These are phyloP conservation scores for Graphiopsis chlorocephala DNA, from an alignment of 2,329 filamentous ascomycete genomes.

Conservation along the genomic window DNA sequence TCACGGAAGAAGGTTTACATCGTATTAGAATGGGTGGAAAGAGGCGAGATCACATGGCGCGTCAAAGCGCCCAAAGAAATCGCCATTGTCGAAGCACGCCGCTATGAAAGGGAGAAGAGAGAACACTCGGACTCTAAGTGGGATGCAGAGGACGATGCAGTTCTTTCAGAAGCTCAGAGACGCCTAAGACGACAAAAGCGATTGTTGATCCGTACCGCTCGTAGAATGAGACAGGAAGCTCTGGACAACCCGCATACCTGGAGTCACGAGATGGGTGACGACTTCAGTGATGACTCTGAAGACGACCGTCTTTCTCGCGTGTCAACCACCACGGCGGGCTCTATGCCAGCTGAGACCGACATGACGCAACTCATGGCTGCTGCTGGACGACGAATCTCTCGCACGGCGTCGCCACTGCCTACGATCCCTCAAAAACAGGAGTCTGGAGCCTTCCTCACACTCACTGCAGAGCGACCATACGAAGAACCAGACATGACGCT, in stretches of 20 bases:
- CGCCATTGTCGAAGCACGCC: constrained; percentile 74
- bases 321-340: constrained; percentile 33
- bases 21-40: constrained; percentile 89
- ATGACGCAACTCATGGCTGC: constrained; percentile 10
- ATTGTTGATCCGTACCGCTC: constrained; percentile 2
- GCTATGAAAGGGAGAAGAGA: constrained; percentile 69
- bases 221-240: constrained; percentile 29
- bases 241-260: constrained; percentile 61
- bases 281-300: constrained; percentile 38
- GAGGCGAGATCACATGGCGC: constrained; percentile 92
- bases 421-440: constrained; percentile 8
- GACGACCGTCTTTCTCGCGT: constrained; percentile 37
- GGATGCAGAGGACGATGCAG: constrained; percentile 44
- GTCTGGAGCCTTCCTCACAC: constrained; percentile 20
- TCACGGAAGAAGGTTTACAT: constrained; percentile 98
- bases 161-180: constrained; percentile 48
- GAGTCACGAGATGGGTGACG: constrained; percentile 74
- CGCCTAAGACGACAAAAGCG: constrained; percentile 54
- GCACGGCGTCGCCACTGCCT: constrained; percentile 27
- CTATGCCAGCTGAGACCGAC: constrained; percentile 14
- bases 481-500: constrained; percentile 21
- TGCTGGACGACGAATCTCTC: constrained; percentile 24
- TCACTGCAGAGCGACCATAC: constrained; percentile 28
- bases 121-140: constrained; percentile 44
- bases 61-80: constrained; percentile 83